phyloP scores from a whole-genome alignment of 371 early-diverging fungal genomes.

The Actinomortierella ambigua region DNA sequence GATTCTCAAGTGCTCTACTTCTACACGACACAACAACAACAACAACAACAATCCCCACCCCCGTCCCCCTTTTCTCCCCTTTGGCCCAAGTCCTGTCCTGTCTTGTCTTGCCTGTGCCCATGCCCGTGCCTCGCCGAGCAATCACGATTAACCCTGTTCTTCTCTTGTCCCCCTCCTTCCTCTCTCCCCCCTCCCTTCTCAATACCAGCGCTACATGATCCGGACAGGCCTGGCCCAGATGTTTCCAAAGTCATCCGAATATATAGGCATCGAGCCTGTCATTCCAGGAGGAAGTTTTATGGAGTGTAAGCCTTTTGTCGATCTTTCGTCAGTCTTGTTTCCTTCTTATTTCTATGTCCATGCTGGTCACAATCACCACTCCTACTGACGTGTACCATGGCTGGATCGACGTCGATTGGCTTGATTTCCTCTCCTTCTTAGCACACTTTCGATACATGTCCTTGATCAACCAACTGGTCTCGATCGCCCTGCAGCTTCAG shows the following conservation, averaged over 20 bases:
- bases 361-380: not conserved
- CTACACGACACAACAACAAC: no score
- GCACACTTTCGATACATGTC: constrained; percentile 51
- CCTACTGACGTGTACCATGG: not conserved
- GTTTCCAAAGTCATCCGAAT: constrained; percentile 43
- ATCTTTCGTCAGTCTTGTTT: not conserved
- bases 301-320: constrained; percentile 13
- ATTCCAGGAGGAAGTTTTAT: constrained; percentile 29
- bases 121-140: no score
- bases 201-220: constrained; percentile 31
- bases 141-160: no score
- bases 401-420: not conserved
- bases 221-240: constrained; percentile 38
- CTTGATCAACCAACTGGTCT: constrained; percentile 53
- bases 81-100: no score
- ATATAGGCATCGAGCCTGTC: constrained; percentile 29
- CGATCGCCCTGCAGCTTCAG: constrained; percentile 54
- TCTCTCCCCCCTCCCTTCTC: not conserved
- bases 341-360: not conserved
- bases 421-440: constrained; percentile 8
- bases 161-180: not conserved
- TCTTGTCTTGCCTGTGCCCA: no score
- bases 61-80: no score
- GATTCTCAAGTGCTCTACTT: no score
- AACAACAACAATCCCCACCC: no score